Evolutionary conservation across 345 rosid genomes (phyloP).

Genomic region (Salix udensis): DNA sequence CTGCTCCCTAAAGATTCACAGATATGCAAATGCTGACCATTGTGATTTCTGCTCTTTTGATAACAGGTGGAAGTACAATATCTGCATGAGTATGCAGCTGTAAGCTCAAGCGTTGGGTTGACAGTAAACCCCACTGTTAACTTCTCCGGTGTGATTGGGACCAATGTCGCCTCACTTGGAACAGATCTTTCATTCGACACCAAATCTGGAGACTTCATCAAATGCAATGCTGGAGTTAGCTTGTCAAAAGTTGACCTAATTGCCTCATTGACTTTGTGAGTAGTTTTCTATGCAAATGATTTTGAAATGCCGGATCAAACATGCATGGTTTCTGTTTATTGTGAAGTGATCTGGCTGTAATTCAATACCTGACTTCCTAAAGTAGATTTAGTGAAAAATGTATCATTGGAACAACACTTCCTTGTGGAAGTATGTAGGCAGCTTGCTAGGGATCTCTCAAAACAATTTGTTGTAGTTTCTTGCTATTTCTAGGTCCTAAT

Average conservation of each 20-base stretch:
- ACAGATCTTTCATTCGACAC: slow-evolving; percentile 79
- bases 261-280: slow-evolving; percentile 73
- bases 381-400: not conserved
- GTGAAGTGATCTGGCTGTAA: not conserved
- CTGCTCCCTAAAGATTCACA: not conserved
- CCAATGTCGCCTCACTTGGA: slow-evolving; percentile 55
- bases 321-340: not conserved
- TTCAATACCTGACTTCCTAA: not conserved
- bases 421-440: not conserved
- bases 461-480: not conserved
- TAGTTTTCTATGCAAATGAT: not conserved
- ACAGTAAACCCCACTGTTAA: slow-evolving; percentile 74
- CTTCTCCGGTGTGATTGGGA: slow-evolving; percentile 79
- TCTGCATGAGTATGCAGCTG: slow-evolving; percentile 79
- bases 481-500: not conserved
- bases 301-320: not conserved
- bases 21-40: not conserved
- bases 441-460: not conserved
- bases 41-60: not conserved
- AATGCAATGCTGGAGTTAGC: slow-evolving; percentile 75
- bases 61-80: slow-evolving; percentile 81
- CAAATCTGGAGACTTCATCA: slow-evolving; percentile 66
- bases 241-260: slow-evolving; percentile 63
- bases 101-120: slow-evolving; percentile 76
- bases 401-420: not conserved